Evolutionary conservation across 306 rosid species (phyloP).

Genomic region (Luffa acutangula): DNA sequence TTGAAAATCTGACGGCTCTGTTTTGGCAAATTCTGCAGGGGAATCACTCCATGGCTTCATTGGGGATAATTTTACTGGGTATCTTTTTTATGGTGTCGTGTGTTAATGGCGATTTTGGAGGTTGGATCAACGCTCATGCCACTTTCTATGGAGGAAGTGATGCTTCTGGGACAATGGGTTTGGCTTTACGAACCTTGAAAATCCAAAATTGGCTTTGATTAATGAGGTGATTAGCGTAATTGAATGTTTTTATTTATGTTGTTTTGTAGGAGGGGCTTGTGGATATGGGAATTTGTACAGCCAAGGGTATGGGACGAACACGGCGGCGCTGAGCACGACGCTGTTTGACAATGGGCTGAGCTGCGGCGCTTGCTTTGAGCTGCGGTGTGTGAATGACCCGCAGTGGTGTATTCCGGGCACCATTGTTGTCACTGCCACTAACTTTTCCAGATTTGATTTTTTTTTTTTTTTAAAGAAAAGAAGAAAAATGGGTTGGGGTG

Average conservation of each 20-base stretch:
- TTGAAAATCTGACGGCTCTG: neutral
- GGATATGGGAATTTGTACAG: constrained; percentile 59
- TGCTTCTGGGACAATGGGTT: constrained; percentile 70
- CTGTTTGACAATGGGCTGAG: no score
- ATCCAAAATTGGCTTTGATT: neutral
- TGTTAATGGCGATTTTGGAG: constrained; percentile 28
- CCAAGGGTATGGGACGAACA: constrained; percentile 39
- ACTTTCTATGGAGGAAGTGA: constrained; percentile 66
- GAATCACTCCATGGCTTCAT: constrained; percentile 24
- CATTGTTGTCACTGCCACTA: constrained; percentile 55
- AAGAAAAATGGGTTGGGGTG: no score
- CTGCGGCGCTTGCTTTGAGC: constrained; percentile 45
- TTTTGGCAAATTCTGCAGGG: neutral
- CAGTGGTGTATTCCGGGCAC: constrained; percentile 45
- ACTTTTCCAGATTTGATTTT: no score
- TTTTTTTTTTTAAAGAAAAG: no score
- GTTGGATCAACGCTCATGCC: constrained; percentile 60
- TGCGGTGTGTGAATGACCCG: constrained; percentile 42
- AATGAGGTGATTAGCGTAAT: neutral
- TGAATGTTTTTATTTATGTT: neutral
- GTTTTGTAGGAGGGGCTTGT: constrained; percentile 47
- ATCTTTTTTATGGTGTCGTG: constrained; percentile 13
- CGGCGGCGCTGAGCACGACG: no score
- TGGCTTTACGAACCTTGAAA: neutral
- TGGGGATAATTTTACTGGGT: constrained; percentile 18